Base-by-base conservation (phyloP, 441 rosid species). In the Syzygium syzygioides region DNA sequence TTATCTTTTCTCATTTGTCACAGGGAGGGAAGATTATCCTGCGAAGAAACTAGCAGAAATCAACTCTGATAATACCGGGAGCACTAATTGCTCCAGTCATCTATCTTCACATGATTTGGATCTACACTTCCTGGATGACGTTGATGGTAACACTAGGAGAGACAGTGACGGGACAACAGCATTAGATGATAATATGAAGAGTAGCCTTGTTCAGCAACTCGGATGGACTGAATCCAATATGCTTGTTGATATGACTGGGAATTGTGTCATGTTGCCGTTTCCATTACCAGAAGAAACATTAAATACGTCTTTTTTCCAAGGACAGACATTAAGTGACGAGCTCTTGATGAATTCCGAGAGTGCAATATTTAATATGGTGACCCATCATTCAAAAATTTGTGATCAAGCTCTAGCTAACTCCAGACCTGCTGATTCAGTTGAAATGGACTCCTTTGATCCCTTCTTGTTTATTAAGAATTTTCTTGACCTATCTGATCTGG, bases 391-490 rank as follows among this genome's bases (percentile, higher is more conserved):
- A 45, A 79, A 48, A 45, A 45, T 79, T 41, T 79, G 53, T 41
- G 84, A 79, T 79, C 84, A 79, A 48, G 30, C 84, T 25, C 53
- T 79, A 45, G 19, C 84, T 45, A 79, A 41, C 53, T 45, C 30
- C 30, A 79, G 84, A 79, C 84, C 84, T 79, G 30, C 84, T 37
- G 87, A 86, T 86, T 56, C 87, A 18, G 87, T 55, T 25, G 87
- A 86, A 26, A 55, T 55, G 87, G 87, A 86, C 48, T 86, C 87
- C 66, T 56, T 55, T 86, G 87, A 86, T 86, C 68, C 87, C 52
- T 20, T 86, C 20, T 86, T 45, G 66, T 86, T 86, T 60, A 86
- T 86, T 86, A 86, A 20, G 57, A 86, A 60, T 55, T 86, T 86
- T 60, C 87, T 86, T 86, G 66, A 86, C 68, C 66, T 86, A 56